phyloP scores from a whole-genome alignment of 306 rosid genomes.

The Abrus pulchellus region DNA sequence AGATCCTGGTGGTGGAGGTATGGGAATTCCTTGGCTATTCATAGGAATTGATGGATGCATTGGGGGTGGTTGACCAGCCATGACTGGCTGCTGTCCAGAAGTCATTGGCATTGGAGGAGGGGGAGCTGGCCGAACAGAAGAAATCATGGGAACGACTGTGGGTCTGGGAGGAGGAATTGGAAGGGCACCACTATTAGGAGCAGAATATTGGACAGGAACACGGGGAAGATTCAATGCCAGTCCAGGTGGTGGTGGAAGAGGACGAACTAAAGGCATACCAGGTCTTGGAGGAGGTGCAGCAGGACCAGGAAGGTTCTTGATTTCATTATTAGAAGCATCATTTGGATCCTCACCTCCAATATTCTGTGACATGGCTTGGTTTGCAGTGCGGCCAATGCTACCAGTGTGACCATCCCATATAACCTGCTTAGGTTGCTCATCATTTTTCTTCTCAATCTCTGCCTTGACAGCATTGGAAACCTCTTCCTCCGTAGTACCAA shows the following conservation, averaged over 20 bases:
- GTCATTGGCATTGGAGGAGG: conserved; percentile 71
- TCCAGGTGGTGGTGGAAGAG: conserved; percentile 96
- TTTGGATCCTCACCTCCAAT: conserved; percentile 74
- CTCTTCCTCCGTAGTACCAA: conserved; percentile 97
- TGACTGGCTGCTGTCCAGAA: conserved; percentile 73
- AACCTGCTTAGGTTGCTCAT: conserved; percentile 97
- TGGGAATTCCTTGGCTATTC: conserved; percentile 65
- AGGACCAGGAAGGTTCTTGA: conserved; percentile 83
- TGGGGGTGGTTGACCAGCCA: conserved; percentile 67
- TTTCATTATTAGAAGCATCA: conserved; percentile 64
- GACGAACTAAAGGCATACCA: conserved; percentile 82
- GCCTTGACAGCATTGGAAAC: conserved; percentile 99
- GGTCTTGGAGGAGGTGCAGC: conserved; percentile 93
- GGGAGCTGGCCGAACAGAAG: conserved; percentile 70
- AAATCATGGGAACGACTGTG: conserved; percentile 66
- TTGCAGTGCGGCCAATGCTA: conserved; percentile 95
- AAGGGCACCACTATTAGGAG: conserved; percentile 63
- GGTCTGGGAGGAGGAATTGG: conserved; percentile 75
- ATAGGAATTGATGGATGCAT: conserved; percentile 70
- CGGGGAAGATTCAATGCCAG: conserved; percentile 93
- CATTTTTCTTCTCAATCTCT: conserved; percentile 94
- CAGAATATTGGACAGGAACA: conserved; percentile 74
- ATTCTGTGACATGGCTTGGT: conserved; percentile 92
- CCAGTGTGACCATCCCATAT: conserved; percentile 99
- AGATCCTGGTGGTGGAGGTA: conserved; percentile 96